Evolutionary conservation across 176 grass and related monocot genomes (phyloP), one percentile per base, ranked within the genome.

Genomic region (Musa beccarii): DNA sequence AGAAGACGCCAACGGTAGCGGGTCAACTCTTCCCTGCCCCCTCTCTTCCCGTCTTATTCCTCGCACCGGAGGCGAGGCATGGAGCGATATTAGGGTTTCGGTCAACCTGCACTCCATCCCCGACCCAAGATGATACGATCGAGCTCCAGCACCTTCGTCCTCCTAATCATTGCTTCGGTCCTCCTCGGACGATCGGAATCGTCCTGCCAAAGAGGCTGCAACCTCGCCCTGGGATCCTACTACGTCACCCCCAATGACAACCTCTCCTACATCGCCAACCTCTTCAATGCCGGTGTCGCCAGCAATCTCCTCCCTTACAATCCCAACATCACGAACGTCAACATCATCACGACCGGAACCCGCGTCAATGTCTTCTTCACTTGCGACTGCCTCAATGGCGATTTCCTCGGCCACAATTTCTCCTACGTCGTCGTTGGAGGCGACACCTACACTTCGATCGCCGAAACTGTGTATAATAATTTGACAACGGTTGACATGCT

Each of bases 401-500:
- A 57, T 2, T 93, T 81, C 85, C 90, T 93, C 14, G 90, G 84
- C 10, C 82, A 82, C 56, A 63, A 68, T 25, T 23, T 93, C 73
- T 66, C 53, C 0, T 53, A 91, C 84, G 2, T 0, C 0, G 54
- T 89, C 12, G 0, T 0, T 20, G 0, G 0, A 51, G 73, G 75
- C 1, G 54, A 86, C 1, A 99, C 75, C 54, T 99, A 99, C 72
- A 0, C 0, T 1, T 1, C 0, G 8, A 71, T 94, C 76, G 73
- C 95, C 34, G 8, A 0, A 9, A 0, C 14, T 0, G 16, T 62
- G 16, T 99, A 51, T 61, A 69, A 25, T 21, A 86, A 89, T 80
- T 88, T 99, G 80, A 94, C 95, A 78, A 83, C 88, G 77, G 1
- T 2, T 0, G 71, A 0, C 50, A 89, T 84, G 83, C 86, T 99